Base-by-base conservation (phyloP, 345 rosid species). In the Heritiera fomes region DNA sequence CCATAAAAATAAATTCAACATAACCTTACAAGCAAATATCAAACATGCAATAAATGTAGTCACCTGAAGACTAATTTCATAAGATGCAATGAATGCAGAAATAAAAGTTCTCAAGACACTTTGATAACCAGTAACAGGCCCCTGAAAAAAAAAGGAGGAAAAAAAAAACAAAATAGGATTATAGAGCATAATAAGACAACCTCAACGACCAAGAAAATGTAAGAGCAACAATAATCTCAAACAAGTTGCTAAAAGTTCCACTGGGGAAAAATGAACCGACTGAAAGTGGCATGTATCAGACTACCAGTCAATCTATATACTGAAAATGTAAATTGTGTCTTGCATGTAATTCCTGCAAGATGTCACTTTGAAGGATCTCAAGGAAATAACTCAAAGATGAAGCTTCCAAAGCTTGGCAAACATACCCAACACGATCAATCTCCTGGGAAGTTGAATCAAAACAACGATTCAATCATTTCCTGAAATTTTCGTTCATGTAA, bases 41-140 rank as follows among this genome's bases (percentile, higher is more conserved):
- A 70, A 23, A 72, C 46, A 71, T 65, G 60, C 50, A 62, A 58
- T 49, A 61, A 40, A 60, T 52, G 52, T 64, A 70, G 55, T 80
- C 83, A 94, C 98, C 97, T 94, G 97, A 83, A 88, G 82, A 84
- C 84, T 96, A 78, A 96, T 86, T 85, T 96, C 99, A 76, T 94
- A 96, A 14, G 98, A 91, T 12, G 99, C 99, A 87, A 96, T 23
- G 81, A 96, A 96, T 67, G 99, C 88, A 84, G 98, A 94, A 83
- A 94, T 80, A 78, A 90, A 90, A 46, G 97, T 96, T 83, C 98
- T 90, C 87, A 94, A 84, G 76, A 96, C 94, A 86, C 94, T 89
- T 75, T 87, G 93, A 82, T 89, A 90, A 77, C 98, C 95, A 75
- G 93, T 87, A 71, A 88, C 82, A 67, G 92, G 87, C 30, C 95